Percentiles rank a stretch among this genome's conserved stretches.
Evolutionary conservation across 495 filamentous ascomycete species (phyloP).

Genomic region (Mycothermus thermophilus): DNA sequence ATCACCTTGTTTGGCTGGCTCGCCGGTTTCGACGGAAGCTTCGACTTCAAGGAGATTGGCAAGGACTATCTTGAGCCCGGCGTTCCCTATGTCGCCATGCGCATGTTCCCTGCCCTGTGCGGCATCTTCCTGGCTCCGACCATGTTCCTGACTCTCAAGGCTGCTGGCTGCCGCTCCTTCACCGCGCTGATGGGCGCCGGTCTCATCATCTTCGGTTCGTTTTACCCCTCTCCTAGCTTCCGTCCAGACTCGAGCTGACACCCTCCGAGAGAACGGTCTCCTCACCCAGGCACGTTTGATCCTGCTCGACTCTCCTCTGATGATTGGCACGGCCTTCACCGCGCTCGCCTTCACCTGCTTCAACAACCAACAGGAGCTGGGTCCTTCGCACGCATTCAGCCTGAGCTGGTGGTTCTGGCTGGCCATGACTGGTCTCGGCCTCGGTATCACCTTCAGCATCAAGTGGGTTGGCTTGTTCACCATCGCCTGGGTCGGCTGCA

Average conservation of each 20-base stretch:
- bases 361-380: conserved; percentile 91
- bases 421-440: conserved; percentile 64
- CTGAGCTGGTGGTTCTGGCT: conserved; percentile 98
- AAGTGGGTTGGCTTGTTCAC: conserved; percentile 99
- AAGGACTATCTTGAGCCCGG: conserved; percentile 93
- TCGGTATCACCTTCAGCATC: conserved; percentile 86
- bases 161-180: conserved; percentile 71
- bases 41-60: conserved; percentile 99
- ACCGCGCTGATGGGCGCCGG: conserved; percentile 71
- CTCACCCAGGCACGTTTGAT: conserved; percentile 91
- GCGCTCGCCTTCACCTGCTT: conserved; percentile 84
- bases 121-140: conserved; percentile 77
- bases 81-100: conserved; percentile 96
- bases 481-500: conserved; percentile 90
- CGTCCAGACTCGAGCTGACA: neutral
- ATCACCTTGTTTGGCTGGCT: conserved; percentile 91
- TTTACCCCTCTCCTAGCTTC: neutral
- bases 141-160: conserved; percentile 91
- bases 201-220: conserved; percentile 77
- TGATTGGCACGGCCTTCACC: conserved; percentile 88
- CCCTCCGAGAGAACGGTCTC: conserved; percentile 68
- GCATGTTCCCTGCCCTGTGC: conserved; percentile 76
- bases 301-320: conserved; percentile 84
- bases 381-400: conserved; percentile 70
- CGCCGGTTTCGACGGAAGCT: conserved; percentile 86